Base-by-base conservation (phyloP, 2,329 filamentous ascomycete genomes). In the Microsporum canis region DNA sequence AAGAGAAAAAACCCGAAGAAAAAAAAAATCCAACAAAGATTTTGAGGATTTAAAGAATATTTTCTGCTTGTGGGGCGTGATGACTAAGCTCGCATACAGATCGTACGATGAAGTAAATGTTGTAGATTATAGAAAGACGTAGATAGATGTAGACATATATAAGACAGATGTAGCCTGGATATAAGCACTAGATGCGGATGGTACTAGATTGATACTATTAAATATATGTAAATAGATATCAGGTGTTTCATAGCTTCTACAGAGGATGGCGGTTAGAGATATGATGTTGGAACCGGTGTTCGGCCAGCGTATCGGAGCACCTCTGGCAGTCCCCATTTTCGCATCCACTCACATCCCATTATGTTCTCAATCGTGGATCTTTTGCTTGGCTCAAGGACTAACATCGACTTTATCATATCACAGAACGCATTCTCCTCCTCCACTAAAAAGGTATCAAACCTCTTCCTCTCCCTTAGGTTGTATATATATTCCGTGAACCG, bases 1-100 rank as follows among this genome's bases (percentile, higher is more conserved):
- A 76, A 71, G 75, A 71, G 72, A 23, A 43, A 62, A 66, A 71
- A 73, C 71, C 58, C 61, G 60, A 64, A 33, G 58, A 23, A 59
- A 58, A 62, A 63, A 63, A 55, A 34, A 57, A 41, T 57, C 55
- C 14, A 43, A 43, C 34, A 38, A 56, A 59, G 57, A 43, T 27
- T 34, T 39, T 17, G 60, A 60, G 36, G 57, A 62, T 63, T 60
- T 62, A 43, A 29, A 23, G 12, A 51, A 58, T 3, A 29, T 57
- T 61, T 62, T 57, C 57, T 36, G 31, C 53, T n/a, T 29, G 36
- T 43, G 55, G 17, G 55, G 6, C 33, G n/a, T 31, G 55, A 23
- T 55, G 49, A 55, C 27, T 55, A 55, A 55, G 49, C 49, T 23
- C 17, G 17, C 17, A 23, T 23, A 23, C 17, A 23, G 17, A 23